These are phyloP conservation scores for Alloteropsis semialata DNA, from an alignment of 176 grass and related monocot genomes.

Conservation along the genomic window DNA sequence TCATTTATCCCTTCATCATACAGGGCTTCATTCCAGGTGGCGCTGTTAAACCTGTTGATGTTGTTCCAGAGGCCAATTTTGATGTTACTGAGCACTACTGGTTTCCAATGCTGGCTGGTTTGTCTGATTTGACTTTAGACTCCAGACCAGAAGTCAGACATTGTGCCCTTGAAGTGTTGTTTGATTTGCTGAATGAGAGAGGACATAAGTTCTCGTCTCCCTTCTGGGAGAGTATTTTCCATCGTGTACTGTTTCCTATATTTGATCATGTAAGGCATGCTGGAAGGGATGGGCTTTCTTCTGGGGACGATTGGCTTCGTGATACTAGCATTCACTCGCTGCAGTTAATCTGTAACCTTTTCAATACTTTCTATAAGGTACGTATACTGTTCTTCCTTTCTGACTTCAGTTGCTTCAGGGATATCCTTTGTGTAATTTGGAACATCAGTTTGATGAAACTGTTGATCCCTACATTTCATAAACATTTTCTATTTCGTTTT, in stretches of 20 bases:
- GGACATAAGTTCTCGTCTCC: constrained; percentile 96
- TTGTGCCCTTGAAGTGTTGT: constrained; percentile 95
- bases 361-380: constrained; percentile 99
- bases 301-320: constrained; percentile 91
- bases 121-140: constrained; percentile 98
- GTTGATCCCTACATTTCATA: not conserved
- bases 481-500: constrained; percentile 15
- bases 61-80: constrained; percentile 59
- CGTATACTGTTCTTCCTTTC: not conserved
- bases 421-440: not conserved
- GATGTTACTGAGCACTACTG: constrained; percentile 98
- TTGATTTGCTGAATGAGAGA: constrained; percentile 99
- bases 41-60: constrained; percentile 80
- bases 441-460: constrained; percentile 15
- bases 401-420: constrained; percentile 11
- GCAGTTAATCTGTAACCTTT: constrained; percentile 97
- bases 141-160: constrained; percentile 91
- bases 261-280: constrained; percentile 98
- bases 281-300: constrained; percentile 81
- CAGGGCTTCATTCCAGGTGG: constrained; percentile 96
- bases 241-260: constrained; percentile 95
- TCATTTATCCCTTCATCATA: constrained; percentile 27
- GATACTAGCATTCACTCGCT: constrained; percentile 99
- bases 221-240: constrained; percentile 99
- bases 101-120: constrained; percentile 99